A percentile compares a stretch with the other conserved stretches of the same genome.
These are phyloP conservation scores for Neonectria magnoliae DNA, from an alignment of 2,329 filamentous ascomycete species.

Conservation along the genomic window DNA sequence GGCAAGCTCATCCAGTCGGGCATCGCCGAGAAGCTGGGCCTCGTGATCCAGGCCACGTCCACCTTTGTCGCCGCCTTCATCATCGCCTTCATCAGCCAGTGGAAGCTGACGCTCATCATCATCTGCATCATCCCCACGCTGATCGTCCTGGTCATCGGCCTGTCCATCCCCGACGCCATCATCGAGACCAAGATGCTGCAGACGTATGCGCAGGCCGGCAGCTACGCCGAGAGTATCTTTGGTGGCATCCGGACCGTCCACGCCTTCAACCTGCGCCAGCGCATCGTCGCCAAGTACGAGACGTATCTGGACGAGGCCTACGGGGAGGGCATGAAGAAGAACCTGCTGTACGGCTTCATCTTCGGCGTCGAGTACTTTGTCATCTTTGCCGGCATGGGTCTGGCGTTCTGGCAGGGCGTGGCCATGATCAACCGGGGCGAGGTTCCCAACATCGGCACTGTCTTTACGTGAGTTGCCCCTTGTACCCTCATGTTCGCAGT, in stretches of 20 bases:
- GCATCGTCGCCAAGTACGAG: constrained; percentile 48
- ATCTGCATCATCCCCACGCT: constrained; percentile 27
- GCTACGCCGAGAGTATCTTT: constrained; percentile 47
- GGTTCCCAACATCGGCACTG: constrained; percentile 46
- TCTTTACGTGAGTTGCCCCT: constrained; percentile 47
- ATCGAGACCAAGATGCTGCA: constrained; percentile 46
- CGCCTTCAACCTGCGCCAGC: constrained; percentile 50
- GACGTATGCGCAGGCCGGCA: constrained; percentile 43
- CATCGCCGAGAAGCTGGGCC: constrained; percentile 49
- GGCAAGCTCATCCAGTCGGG: constrained; percentile 51
- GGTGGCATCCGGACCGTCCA: constrained; percentile 50
- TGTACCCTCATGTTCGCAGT: no score
- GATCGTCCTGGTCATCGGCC: constrained; percentile 38
- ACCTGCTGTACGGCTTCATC: constrained; percentile 46
- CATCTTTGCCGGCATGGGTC: constrained; percentile 50
- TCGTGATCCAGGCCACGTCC: constrained; percentile 48
- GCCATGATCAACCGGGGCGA: constrained; percentile 47
- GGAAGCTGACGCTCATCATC: constrained; percentile 53
- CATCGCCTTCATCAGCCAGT: constrained; percentile 50
- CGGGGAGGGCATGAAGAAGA: constrained; percentile 47
- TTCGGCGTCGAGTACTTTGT: constrained; percentile 50
- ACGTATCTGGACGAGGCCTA: constrained; percentile 46
- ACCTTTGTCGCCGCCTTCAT: constrained; percentile 50
- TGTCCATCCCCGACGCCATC: constrained; percentile 34
- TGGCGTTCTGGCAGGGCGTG: constrained; percentile 55